Evolutionary conservation across 106 monocot genomes (phyloP).

Genomic region (Allium fistulosum): DNA sequence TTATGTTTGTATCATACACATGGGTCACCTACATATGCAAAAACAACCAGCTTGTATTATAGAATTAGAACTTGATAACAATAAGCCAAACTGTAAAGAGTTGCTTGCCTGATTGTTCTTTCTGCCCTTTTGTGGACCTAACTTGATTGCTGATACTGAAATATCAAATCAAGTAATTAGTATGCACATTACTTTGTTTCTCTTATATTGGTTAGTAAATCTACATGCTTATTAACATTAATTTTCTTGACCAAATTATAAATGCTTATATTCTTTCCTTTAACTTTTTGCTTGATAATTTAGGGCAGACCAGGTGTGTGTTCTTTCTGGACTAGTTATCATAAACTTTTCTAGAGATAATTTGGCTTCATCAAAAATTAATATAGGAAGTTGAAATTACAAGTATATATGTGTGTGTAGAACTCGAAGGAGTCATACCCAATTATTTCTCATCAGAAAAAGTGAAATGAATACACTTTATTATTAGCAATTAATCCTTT

Average conservation of each 20-base stretch:
- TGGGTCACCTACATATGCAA: neutral
- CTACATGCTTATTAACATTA: neutral
- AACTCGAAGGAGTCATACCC: neutral
- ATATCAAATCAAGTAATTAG: neutral
- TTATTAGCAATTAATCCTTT: neutral
- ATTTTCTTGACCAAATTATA: neutral
- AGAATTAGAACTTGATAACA: neutral
- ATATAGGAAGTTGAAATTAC: neutral
- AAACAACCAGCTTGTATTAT: neutral
- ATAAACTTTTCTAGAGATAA: neutral
- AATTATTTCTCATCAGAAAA: neutral
- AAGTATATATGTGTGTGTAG: neutral
- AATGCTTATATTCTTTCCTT: neutral
- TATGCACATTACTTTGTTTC: neutral
- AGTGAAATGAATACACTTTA: neutral
- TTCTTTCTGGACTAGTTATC: neutral
- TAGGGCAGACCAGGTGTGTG: neutral
- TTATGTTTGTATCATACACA: constrained; percentile 2
- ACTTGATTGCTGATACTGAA: neutral
- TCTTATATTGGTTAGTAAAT: neutral
- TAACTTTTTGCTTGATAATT: neutral
- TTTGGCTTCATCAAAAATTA: too few species aligned
- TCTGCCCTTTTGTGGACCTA: neutral
- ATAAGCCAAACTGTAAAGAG: neutral
- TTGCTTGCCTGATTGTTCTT: constrained; percentile 7